phyloP scores from a whole-genome alignment of 2,329 filamentous ascomycete genomes.

The Orbilia blumenaviensis region DNA sequence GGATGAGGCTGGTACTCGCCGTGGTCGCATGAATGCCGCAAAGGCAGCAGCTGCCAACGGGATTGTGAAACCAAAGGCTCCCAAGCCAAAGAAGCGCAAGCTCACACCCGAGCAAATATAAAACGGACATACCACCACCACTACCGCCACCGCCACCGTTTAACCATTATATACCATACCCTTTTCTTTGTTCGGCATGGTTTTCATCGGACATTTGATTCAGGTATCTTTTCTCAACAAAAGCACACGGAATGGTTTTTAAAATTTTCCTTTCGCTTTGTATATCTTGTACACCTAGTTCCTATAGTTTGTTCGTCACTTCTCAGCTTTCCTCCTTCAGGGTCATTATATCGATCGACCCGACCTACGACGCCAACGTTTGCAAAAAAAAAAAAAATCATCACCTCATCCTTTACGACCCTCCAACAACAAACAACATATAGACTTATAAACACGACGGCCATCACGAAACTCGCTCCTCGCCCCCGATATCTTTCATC shows the following conservation, averaged over 20 bases:
- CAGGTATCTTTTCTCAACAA: constrained; percentile 18
- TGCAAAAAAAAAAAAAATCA: too few species aligned
- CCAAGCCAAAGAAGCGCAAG: constrained; percentile 57
- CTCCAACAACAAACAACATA: constrained; percentile 15
- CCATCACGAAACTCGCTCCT: constrained; percentile 23
- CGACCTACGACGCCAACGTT: constrained; percentile 36
- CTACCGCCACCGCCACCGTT: too few species aligned
- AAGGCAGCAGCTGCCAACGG: constrained; percentile 68
- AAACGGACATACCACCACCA: constrained; percentile 44
- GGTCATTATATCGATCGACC: neutral
- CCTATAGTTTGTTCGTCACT: constrained; percentile 12
- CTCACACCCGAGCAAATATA: constrained; percentile 32
- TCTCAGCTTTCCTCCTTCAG: neutral
- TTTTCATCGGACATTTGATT: neutral
- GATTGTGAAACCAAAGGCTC: constrained; percentile 54
- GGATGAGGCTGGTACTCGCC: constrained; percentile 95
- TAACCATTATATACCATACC: neutral
- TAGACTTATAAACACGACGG: constrained; percentile 41
- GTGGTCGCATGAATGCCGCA: constrained; percentile 84
- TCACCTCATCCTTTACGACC: constrained; percentile 11
- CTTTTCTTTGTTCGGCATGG: neutral
- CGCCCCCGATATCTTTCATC: neutral
- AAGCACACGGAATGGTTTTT: constrained; percentile 28
- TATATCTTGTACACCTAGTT: constrained; percentile 45
- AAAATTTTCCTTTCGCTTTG: constrained; percentile 21